Evolutionary conservation across 1,284 basidiomycete species (phyloP).

Genomic region (Apiotrichum gracile): DNA sequence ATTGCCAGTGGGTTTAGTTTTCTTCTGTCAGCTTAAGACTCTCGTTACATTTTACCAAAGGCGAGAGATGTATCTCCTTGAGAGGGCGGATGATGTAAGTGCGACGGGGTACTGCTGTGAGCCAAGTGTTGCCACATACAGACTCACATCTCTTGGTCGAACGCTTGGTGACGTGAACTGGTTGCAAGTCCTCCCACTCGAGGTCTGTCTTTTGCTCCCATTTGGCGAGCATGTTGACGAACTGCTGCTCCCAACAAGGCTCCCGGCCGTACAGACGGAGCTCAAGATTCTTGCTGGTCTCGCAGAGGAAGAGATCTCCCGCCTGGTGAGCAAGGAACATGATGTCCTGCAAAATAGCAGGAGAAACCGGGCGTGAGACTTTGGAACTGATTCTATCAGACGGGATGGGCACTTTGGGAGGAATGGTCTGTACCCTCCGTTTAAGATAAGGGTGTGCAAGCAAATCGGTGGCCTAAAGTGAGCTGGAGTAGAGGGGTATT

Average conservation of each 20-base stretch:
- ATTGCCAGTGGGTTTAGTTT: neutral
- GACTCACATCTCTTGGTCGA: neutral
- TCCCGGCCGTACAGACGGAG: constrained; percentile 20
- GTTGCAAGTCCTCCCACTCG: constrained; percentile 31
- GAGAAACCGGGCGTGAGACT: constrained; percentile 15
- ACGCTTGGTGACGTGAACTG: neutral
- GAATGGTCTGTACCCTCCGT: constrained; percentile 10
- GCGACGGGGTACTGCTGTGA: neutral
- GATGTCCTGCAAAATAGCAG: constrained; percentile 32
- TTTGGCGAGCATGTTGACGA: constrained; percentile 29
- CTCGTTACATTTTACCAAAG: constrained; percentile 11
- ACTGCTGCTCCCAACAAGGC: constrained; percentile 42
- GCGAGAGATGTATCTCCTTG: constrained; percentile 25
- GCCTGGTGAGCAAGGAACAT: constrained; percentile 36
- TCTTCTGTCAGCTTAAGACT: neutral
- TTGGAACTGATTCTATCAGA: constrained; percentile 13
- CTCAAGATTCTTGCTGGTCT: constrained; percentile 24
- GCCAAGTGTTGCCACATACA: neutral
- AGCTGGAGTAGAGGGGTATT: neutral
- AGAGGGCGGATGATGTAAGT: neutral
- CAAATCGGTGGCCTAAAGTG: constrained; percentile 29
- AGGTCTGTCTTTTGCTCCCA: constrained; percentile 31
- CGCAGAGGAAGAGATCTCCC: constrained; percentile 29
- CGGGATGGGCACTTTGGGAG: constrained; percentile 16
- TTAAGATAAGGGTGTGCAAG: constrained; percentile 36